Evolutionary conservation across 2,329 filamentous ascomycete genomes (phyloP).

Genomic region (Penicillium capsulatum): DNA sequence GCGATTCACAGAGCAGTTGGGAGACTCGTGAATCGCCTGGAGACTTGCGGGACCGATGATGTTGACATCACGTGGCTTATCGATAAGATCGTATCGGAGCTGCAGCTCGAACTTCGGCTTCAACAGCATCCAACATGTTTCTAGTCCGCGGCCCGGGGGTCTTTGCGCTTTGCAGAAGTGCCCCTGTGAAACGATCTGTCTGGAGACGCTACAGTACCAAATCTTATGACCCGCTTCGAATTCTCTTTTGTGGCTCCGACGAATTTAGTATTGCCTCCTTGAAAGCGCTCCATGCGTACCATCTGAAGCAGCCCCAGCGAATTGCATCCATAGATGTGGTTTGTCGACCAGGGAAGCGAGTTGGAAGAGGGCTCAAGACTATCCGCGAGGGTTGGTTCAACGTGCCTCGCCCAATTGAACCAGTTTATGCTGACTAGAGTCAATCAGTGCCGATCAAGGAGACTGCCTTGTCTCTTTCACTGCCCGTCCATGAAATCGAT

Average conservation of each 20-base stretch:
- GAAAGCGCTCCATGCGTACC: constrained; percentile 61
- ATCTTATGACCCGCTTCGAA: constrained; percentile 59
- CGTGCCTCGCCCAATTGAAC: background rate
- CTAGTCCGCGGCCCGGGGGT: constrained; percentile 19
- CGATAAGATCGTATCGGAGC: constrained; percentile 22
- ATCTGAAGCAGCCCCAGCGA: constrained; percentile 48
- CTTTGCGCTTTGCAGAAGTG: constrained; percentile 22
- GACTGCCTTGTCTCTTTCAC: constrained; percentile 58
- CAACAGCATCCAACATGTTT: constrained; percentile 21
- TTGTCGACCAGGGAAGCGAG: constrained; percentile 71
- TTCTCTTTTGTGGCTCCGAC: constrained; percentile 94
- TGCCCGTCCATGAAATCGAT: constrained; percentile 70
- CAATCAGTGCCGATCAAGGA: constrained; percentile 66
- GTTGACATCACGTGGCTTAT: constrained; percentile 37
- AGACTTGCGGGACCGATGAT: constrained; percentile 17
- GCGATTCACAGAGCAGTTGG: constrained; percentile 9
- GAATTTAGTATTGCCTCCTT: constrained; percentile 80
- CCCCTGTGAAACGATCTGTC: constrained; percentile 8
- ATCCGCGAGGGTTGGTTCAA: constrained; percentile 57
- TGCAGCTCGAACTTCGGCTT: constrained; percentile 7
- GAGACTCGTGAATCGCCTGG: constrained; percentile 4
- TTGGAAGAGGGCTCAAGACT: constrained; percentile 67
- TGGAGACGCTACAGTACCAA: constrained; percentile 30
- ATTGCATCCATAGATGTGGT: constrained; percentile 82
- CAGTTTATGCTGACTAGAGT: constrained; percentile 6